Evolutionary conservation across 73 alveolate genomes (phyloP), one percentile per base, ranked within the genome.

Genomic region (Diophrys appendiculata): DNA sequence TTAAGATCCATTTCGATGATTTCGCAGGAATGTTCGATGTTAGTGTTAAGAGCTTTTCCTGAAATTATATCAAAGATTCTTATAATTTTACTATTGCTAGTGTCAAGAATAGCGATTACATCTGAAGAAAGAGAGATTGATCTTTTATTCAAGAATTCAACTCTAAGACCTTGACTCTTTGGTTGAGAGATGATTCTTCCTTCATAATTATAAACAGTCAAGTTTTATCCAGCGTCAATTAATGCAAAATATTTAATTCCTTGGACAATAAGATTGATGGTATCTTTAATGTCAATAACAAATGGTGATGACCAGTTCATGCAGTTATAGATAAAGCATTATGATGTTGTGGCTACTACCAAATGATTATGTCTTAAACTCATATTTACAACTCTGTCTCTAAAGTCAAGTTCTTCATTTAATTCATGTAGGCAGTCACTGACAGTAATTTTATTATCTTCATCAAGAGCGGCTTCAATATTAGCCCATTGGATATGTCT

Each of bases 331-430:
- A 97, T 93, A 81, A 82, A 91, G 90, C 99, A 95, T 71, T 98
- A 97, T 67, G 98, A 87, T 68, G 94, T 88, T n/a, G 99, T 98
- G 76, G 95, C 92, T 34, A 95, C 99, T 52, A 98, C 95, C 88
- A 98, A 80, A 72, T 92, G 96, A 33, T 94, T 93, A 78, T 92
- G 92, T 35, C 96, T 96, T 91, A 95, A 80, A 31, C 96, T 89
- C 97, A 97, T 90, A 81, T 98, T 97, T 31, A 97, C 94, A 33
- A 98, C 99, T 68, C 99, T 92, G 72, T 98, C 99, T 34, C 96
- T 90, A 82, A 98, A 98, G 80, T 98, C 99, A 71, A 97, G 90
- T 73, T 97, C 99, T 81, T 92, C 98, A 75, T 91, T 93, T 80
- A 96, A 93, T 79, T 97, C 99, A 87, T 95, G 95, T 67, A 95